phyloP scores from a whole-genome alignment of 352 stramenopile genomes.

The Phytophthora sansomeana region DNA sequence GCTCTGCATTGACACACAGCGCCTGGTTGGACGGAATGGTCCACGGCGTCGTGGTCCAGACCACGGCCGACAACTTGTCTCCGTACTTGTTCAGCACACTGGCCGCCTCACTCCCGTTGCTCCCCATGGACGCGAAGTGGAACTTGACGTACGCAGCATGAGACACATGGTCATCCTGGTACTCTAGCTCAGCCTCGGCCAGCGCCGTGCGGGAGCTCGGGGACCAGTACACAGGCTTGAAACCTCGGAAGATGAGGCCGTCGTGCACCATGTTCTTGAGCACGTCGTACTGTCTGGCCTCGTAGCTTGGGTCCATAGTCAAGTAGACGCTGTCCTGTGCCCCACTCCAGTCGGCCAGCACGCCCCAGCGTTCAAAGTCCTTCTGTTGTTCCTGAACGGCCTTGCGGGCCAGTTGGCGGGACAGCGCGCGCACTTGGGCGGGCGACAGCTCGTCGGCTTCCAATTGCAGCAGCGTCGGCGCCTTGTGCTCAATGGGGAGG shows the following conservation, averaged over 20 bases:
- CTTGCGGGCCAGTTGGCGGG: conserved; percentile 91
- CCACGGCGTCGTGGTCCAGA: conserved; percentile 99
- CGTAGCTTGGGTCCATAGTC: conserved; percentile 96
- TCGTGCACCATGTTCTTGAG: conserved; percentile 97
- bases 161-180: conserved; percentile 97
- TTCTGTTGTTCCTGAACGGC: conserved; percentile 94
- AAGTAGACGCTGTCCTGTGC: conserved; percentile 93
- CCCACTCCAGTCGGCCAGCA: conserved; percentile 88
- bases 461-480: conserved; percentile 92
- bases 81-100: conserved; percentile 46
- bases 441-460: conserved; percentile 69
- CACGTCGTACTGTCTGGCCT: conserved; percentile 96
- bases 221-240: conserved; percentile 99
- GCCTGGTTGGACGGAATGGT: conserved; percentile 98
- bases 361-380: conserved; percentile 95
- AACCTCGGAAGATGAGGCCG: conserved; percentile 96
- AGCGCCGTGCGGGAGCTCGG: conserved; percentile 97
- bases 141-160: conserved; percentile 96
- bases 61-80: conserved; percentile 67
- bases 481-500: conserved; percentile 99
- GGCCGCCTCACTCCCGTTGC: conserved; percentile 33
- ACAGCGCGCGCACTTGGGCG: conserved; percentile 93
- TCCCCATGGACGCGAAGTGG: conserved; percentile 49
- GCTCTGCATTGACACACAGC: conserved; percentile 95
- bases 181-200: conserved; percentile 98